A percentile compares a stretch with the other conserved stretches of the same genome.
These are phyloP conservation scores for Gynostemma pentaphyllum DNA, from an alignment of 306 rosid species.

Conservation along the genomic window DNA sequence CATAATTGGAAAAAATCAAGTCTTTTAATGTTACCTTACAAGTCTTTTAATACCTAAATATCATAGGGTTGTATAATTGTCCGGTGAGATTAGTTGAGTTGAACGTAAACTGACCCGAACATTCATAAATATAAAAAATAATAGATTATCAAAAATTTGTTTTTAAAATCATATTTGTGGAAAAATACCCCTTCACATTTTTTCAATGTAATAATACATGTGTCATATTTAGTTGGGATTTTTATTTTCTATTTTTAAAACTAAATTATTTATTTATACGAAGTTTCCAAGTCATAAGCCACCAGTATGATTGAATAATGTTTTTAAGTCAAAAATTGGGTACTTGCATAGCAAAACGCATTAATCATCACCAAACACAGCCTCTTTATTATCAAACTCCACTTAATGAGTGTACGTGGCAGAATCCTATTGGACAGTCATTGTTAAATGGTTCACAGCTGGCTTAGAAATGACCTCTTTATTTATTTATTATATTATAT, in stretches of 20 bases:
- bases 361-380: conserved; percentile 3
- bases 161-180: too few relatives aligned
- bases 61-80: too few relatives aligned
- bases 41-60: too few relatives aligned
- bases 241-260: not conserved
- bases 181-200: too few relatives aligned
- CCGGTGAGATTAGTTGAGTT: too few relatives aligned
- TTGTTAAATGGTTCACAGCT: not conserved
- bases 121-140: too few relatives aligned
- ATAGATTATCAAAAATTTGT: too few relatives aligned
- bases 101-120: too few relatives aligned
- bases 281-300: not conserved
- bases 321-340: not conserved
- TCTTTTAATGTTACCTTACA: too few relatives aligned
- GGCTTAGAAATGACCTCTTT: not conserved
- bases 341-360: not conserved
- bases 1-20: too few relatives aligned
- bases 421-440: not conserved
- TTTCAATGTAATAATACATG: too few relatives aligned
- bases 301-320: not conserved
- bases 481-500: not conserved
- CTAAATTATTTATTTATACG: not conserved
- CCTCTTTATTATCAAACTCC: not conserved
- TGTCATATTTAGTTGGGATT: too few relatives aligned
- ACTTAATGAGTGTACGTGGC: not conserved